Base-by-base conservation (phyloP, 371 early-diverging fungal genomes). In the Chytridiales sp. region DNA sequence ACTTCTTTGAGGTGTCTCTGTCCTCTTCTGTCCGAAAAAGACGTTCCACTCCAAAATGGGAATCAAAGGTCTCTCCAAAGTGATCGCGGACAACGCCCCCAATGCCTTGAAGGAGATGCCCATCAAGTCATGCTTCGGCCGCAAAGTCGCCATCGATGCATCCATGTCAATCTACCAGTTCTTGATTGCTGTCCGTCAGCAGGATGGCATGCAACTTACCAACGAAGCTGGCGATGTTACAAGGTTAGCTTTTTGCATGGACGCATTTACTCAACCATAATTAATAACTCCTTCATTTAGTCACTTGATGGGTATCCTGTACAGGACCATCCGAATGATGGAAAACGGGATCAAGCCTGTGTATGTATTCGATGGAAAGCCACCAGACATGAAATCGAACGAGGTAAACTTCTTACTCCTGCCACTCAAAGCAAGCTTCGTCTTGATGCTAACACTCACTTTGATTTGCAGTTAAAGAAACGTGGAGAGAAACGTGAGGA, bases 331-430 rank as follows among this genome's bases (percentile, higher is more conserved):
- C n/a, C 86, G 96, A 42, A 94, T 99, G 92, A 83, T 99, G 0
- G 99, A 99, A 61, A 90, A 90, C 59, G 99, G 99, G 38, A 90
- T 99, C 60, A 96, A 95, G 65, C 99, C 99, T 0, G 83, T 92
- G 1, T 99, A 97, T 78, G 98, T 99, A 17, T 99, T 99, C 85
- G 99, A 99, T 72, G 99, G 99, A 38, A 92, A 91, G 61, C 98
- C 99, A 29, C 99, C 99, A 4, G 87, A 78, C 0, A 61, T 98
- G 67, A 99, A 99, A 72, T 86, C 90, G 2, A 92, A 89, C 35
- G 97, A 98, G 78, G 91, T 93, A 79, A 43, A 59, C 17, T 59
- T 34, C 29, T 39, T 8, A 27, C 24, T 31, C 44, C 24, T 39
- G 1, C 15, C 11, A 1, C 39, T 24, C 24, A 21, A 11, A 26